These are phyloP conservation scores for Pestalotiopsis fici DNA, from an alignment of 2,329 filamentous ascomycete species.

Conservation along the genomic window DNA sequence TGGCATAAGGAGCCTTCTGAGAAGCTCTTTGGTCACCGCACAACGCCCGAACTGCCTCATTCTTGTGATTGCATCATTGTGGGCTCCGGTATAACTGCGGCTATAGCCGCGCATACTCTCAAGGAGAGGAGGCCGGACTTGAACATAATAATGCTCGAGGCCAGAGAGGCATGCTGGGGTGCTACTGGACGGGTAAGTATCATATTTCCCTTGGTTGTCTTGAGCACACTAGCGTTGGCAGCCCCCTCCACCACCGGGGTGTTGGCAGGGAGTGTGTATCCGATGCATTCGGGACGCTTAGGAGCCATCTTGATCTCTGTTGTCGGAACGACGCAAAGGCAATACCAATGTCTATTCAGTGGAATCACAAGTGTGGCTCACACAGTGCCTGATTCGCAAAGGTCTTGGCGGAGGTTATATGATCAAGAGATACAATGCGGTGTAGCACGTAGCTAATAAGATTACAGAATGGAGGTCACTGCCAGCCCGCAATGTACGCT, in stretches of 20 bases:
- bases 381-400: no score
- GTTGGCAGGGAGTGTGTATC: no score
- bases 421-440: neutral
- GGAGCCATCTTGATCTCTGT: no score
- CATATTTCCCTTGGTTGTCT: neutral
- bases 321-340: no score
- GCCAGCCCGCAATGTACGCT: slow-evolving; percentile 70
- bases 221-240: no score
- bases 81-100: slow-evolving; percentile 76
- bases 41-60: slow-evolving; percentile 63
- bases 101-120: slow-evolving; percentile 68
- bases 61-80: slow-evolving; percentile 70
- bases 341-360: no score
- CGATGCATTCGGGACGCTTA: no score
- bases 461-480: slow-evolving; percentile 68
- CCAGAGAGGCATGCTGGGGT: slow-evolving; percentile 78
- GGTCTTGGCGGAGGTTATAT: neutral
- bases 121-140: slow-evolving; percentile 44
- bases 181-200: slow-evolving; percentile 74
- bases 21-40: slow-evolving; percentile 66
- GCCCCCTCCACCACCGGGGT: no score
- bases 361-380: no score
- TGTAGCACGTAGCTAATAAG: slow-evolving; percentile 9
- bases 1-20: slow-evolving; percentile 72
- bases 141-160: slow-evolving; percentile 73